Conservation (phyloP, 371 early-diverging fungal genomes). For the Astathelohania contejeani region DNA sequence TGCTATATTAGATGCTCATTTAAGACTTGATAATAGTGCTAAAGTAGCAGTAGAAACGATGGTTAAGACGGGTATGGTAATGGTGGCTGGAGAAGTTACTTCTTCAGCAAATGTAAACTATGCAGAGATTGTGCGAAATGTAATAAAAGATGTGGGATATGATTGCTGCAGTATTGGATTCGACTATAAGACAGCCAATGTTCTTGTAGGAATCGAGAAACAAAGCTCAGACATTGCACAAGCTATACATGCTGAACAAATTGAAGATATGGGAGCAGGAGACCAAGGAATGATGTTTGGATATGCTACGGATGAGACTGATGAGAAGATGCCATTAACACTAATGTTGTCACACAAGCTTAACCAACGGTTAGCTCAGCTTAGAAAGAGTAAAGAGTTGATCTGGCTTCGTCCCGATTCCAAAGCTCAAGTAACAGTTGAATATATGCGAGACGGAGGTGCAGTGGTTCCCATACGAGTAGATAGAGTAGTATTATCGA, state of each 20-base stretch:
- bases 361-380: constrained; percentile 74
- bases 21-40: constrained; percentile 69
- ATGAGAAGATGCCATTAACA: constrained; percentile 93
- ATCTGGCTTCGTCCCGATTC: constrained; percentile 87
- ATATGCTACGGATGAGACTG: constrained; percentile 90
- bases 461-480: constrained; percentile 80
- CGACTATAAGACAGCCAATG: constrained; percentile 92
- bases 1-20: constrained; percentile 90
- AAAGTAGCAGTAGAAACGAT: constrained; percentile 97
- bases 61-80: constrained; percentile 93
- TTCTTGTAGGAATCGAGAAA: constrained; percentile 89
- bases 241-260: constrained; percentile 64
- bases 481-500: constrained; percentile 87
- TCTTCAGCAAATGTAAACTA: constrained; percentile 83
- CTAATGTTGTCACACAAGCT: constrained; percentile 83
- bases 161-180: constrained; percentile 65
- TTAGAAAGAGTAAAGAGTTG: constrained; percentile 71
- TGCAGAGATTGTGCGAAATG: constrained; percentile 85
- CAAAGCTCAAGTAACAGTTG: constrained; percentile 97
- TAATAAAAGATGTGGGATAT: constrained; percentile 91
- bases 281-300: constrained; percentile 87
- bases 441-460: constrained; percentile 80
- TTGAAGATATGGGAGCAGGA: constrained; percentile 92
- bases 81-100: constrained; percentile 97
- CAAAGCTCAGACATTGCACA: constrained; percentile 94